Evolutionary conservation across 345 rosid genomes (phyloP).

Genomic region (Lumnitzera racemosa): DNA sequence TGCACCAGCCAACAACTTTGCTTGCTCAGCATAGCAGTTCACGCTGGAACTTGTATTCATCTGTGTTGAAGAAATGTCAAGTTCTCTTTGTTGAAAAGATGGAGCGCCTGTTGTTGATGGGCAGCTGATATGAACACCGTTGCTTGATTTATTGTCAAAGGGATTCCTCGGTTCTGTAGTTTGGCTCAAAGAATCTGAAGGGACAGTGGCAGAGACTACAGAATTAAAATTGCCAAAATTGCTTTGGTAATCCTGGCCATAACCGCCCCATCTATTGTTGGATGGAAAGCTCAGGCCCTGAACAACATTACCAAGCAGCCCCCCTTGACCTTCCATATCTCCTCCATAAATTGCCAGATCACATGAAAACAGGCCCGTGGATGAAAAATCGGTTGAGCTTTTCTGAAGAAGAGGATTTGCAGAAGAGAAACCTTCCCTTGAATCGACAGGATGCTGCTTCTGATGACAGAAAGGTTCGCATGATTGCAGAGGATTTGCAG

Average conservation of each 20-base stretch:
- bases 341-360: slow-evolving; percentile 28
- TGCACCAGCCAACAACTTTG: slow-evolving; percentile 35
- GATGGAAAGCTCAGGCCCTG: slow-evolving; percentile 24
- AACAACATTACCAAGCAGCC: slow-evolving; percentile 31
- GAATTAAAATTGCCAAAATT: slow-evolving; percentile 31
- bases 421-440: slow-evolving; percentile 20
- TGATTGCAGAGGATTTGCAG: slow-evolving; percentile 33
- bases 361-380: slow-evolving; percentile 22
- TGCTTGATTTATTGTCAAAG: slow-evolving; percentile 11
- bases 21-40: slow-evolving; percentile 28
- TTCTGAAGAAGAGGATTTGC: slow-evolving; percentile 21
- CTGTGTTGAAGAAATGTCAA: slow-evolving; percentile 22
- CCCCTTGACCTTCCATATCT: slow-evolving; percentile 39
- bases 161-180: slow-evolving; percentile 21
- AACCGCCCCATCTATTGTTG: slow-evolving; percentile 46
- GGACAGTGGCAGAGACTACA: slow-evolving; percentile 20
- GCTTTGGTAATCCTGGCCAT: slow-evolving; percentile 21
- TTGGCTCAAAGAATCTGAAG: slow-evolving; percentile 12
- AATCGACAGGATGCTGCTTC: slow-evolving; percentile 18
- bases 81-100: slow-evolving; percentile 23
- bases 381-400: slow-evolving; percentile 26
- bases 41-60: slow-evolving; percentile 29
- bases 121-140: slow-evolving; percentile 24
- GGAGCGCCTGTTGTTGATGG: slow-evolving; percentile 28
- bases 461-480: slow-evolving; percentile 29